A percentile compares a stretch with the other conserved stretches of the same genome.
These are phyloP conservation scores for Trapa bicornis DNA, from an alignment of 345 rosid genomes.

Conservation along the genomic window DNA sequence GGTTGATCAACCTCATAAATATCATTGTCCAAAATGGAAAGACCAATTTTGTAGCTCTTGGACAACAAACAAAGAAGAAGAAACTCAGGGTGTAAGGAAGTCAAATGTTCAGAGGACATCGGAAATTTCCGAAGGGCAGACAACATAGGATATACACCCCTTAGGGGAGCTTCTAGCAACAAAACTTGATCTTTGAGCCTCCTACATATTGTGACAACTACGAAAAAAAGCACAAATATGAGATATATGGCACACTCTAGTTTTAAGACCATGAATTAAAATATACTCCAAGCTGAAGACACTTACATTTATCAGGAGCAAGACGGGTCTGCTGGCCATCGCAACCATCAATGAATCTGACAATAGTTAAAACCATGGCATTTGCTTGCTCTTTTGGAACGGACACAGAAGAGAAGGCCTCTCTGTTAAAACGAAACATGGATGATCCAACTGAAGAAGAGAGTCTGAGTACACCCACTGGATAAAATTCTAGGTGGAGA, in stretches of 20 bases:
- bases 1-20: conserved; percentile 83
- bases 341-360: conserved; percentile 56
- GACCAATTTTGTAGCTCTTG: conserved; percentile 64
- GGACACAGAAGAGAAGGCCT: conserved; percentile 32
- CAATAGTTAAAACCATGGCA: conserved; percentile 24
- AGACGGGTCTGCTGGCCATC: conserved; percentile 57
- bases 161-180: conserved; percentile 47
- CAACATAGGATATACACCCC: conserved; percentile 66
- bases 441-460: not conserved
- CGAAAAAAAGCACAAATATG: conserved; percentile 12
- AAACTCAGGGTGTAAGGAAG: conserved; percentile 76
- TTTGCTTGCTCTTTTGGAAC: conserved; percentile 40
- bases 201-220: conserved; percentile 65
- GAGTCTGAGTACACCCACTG: not conserved
- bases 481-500: not conserved
- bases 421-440: conserved; percentile 23
- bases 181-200: conserved; percentile 69
- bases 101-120: conserved; percentile 61
- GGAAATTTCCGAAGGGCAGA: conserved; percentile 64
- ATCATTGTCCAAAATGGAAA: conserved; percentile 71
- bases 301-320: conserved; percentile 65
- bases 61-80: conserved; percentile 77
- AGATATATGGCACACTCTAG: not conserved
- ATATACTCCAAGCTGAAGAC: not conserved
- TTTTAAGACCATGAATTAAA: not conserved